Conservation (phyloP, 176 grass and related monocot genomes). For the Rhynchospora tenuis region DNA sequence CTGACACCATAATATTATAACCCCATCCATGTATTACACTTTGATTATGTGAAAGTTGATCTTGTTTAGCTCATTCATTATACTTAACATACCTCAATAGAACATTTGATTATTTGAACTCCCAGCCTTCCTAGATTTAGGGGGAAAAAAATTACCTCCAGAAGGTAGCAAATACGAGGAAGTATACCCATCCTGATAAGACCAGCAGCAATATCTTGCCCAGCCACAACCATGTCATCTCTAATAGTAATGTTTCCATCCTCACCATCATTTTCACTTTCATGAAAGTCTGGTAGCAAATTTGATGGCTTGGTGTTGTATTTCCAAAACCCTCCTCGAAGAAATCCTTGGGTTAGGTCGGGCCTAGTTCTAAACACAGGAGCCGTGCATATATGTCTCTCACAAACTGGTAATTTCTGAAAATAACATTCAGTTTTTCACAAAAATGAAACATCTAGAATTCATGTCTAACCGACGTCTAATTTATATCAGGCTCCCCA, state of each 20-base stretch:
- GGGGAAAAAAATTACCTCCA: conserved; percentile 53
- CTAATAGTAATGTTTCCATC: conserved; percentile 64
- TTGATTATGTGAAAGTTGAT: neutral
- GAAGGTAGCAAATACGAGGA: conserved; percentile 74
- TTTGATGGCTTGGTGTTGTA: conserved; percentile 84
- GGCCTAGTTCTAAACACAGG: conserved; percentile 82
- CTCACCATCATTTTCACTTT: conserved; percentile 54
- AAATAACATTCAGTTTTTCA: neutral
- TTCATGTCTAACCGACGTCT: neutral
- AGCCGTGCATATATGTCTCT: conserved; percentile 71
- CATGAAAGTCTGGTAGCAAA: conserved; percentile 46
- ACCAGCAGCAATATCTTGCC: conserved; percentile 87
- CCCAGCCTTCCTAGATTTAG: neutral
- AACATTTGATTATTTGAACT: neutral
- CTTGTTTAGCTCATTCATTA: neutral
- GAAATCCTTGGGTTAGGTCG: conserved; percentile 64
- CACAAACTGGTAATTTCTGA: conserved; percentile 47
- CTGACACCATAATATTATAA: neutral
- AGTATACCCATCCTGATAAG: conserved; percentile 93
- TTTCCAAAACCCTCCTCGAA: conserved; percentile 91
- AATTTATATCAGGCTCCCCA: neutral
- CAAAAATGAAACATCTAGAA: neutral
- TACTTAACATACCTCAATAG: neutral
- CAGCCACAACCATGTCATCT: conserved; percentile 82
- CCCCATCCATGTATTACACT: neutral